A percentile compares a stretch with the other conserved stretches of the same genome.
These are phyloP conservation scores for Ustilago crameri DNA, from an alignment of 1,284 basidiomycete species.

Conservation along the genomic window DNA sequence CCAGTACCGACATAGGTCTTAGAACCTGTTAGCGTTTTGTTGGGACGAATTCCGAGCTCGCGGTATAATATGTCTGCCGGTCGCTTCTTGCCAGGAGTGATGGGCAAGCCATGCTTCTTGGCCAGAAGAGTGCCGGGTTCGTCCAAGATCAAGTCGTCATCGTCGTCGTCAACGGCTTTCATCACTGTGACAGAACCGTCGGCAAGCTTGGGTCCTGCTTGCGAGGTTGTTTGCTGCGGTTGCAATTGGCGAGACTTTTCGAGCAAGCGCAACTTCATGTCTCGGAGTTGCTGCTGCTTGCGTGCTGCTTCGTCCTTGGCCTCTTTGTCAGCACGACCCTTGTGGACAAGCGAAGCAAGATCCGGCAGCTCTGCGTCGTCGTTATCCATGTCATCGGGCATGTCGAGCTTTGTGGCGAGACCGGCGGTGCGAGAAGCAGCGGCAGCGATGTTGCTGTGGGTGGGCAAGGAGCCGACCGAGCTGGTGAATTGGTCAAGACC, in stretches of 20 bases:
- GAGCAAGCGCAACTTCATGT: slow-evolving; percentile 37
- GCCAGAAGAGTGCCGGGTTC: slow-evolving; percentile 25
- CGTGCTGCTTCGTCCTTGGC: slow-evolving; percentile 14
- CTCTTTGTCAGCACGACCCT: slow-evolving; percentile 26
- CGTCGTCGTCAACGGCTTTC: neutral
- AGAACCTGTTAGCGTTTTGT: slow-evolving; percentile 16
- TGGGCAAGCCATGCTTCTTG: slow-evolving; percentile 33
- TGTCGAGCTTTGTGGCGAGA: slow-evolving; percentile 27
- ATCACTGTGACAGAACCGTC: neutral
- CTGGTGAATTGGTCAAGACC: slow-evolving; percentile 29
- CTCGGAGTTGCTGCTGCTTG: slow-evolving; percentile 14
- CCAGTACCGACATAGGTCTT: slow-evolving; percentile 29
- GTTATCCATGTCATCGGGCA: slow-evolving; percentile 15
- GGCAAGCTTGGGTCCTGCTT: neutral
- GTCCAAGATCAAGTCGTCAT: slow-evolving; percentile 28
- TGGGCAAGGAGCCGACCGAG: slow-evolving; percentile 12
- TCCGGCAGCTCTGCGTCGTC: slow-evolving; percentile 41
- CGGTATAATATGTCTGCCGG: slow-evolving; percentile 39
- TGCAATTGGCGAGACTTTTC: slow-evolving; percentile 24
- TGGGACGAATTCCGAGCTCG: slow-evolving; percentile 31
- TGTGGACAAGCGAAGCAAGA: slow-evolving; percentile 31
- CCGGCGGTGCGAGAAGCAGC: slow-evolving; percentile 18
- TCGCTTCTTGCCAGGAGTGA: slow-evolving; percentile 32
- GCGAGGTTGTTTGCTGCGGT: neutral
- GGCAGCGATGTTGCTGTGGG: slow-evolving; percentile 1